Percentiles rank a stretch among this genome's conserved stretches.
phyloP scores from a whole-genome alignment of 2,329 filamentous ascomycete species.

The Ambrosiella cleistominuta region DNA sequence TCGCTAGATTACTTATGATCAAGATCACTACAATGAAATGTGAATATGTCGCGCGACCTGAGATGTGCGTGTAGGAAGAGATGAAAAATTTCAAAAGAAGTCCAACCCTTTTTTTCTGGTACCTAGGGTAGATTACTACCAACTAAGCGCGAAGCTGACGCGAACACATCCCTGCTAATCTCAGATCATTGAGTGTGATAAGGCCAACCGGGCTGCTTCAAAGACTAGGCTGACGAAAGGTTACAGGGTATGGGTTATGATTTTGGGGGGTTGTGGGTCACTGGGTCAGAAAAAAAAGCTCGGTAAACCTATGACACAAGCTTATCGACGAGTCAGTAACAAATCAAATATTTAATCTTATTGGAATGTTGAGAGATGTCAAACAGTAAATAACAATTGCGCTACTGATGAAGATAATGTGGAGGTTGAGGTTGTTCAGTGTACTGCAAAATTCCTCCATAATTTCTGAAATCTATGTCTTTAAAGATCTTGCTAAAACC shows the following conservation, averaged over 20 bases:
- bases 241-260: not conserved
- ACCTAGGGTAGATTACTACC: not conserved
- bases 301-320: too few species aligned
- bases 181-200: not conserved
- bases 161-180: not conserved
- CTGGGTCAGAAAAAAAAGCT: too few species aligned
- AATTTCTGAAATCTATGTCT: too few species aligned
- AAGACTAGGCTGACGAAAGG: not conserved
- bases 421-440: too few species aligned
- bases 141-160: not conserved
- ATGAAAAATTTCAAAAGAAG: not conserved
- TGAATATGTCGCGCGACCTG: slow-evolving; percentile 1
- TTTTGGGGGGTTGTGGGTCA: not conserved
- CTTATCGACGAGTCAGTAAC: too few species aligned
- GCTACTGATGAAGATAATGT: too few species aligned
- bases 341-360: too few species aligned
- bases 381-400: too few species aligned
- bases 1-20: not conserved
- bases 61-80: slow-evolving; percentile 1
- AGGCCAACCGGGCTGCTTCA: not conserved
- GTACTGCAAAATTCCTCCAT: too few species aligned
- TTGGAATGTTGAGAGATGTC: too few species aligned
- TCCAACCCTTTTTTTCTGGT: slow-evolving; percentile 2
- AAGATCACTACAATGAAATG: not conserved
- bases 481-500: too few species aligned